phyloP scores from a whole-genome alignment of 2,329 filamentous ascomycete genomes.

The Penicillium hesseltinei region DNA sequence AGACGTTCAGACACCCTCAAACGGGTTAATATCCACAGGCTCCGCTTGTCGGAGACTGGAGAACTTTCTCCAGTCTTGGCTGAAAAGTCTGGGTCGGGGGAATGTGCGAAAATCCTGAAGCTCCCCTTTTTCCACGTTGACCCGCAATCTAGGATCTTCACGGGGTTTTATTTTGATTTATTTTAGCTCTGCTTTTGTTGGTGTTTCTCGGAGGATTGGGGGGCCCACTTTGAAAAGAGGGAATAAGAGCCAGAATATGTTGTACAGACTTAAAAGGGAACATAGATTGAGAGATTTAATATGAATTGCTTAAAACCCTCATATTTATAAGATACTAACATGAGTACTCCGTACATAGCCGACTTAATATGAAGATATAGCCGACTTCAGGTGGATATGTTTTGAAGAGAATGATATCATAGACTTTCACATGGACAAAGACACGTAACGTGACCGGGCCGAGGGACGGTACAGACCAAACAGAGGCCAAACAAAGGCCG shows the following conservation, averaged over 20 bases:
- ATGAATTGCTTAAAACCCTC: neutral
- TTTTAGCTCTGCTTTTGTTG: neutral
- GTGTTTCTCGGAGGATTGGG: neutral
- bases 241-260: neutral
- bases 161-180: neutral
- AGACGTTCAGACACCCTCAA: neutral
- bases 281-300: neutral
- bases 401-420: neutral
- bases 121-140: neutral
- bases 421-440: neutral
- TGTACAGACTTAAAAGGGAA: too few species aligned
- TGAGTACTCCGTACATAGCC: neutral
- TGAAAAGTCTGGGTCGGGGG: conserved; percentile 9
- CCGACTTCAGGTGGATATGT: neutral
- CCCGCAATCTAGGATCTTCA: conserved; percentile 6
- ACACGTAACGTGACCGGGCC: conserved; percentile 23
- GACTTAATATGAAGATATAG: neutral
- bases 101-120: conserved; percentile 8
- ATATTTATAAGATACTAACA: neutral
- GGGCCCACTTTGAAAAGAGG: neutral
- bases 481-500: neutral
- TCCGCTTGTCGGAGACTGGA: conserved; percentile 8
- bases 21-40: neutral
- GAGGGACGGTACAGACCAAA: conserved; percentile 3
- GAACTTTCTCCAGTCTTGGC: conserved; percentile 2